Evolutionary conservation across 129 eudicot genomes (phyloP).

Genomic region (Lactuca saligna): DNA sequence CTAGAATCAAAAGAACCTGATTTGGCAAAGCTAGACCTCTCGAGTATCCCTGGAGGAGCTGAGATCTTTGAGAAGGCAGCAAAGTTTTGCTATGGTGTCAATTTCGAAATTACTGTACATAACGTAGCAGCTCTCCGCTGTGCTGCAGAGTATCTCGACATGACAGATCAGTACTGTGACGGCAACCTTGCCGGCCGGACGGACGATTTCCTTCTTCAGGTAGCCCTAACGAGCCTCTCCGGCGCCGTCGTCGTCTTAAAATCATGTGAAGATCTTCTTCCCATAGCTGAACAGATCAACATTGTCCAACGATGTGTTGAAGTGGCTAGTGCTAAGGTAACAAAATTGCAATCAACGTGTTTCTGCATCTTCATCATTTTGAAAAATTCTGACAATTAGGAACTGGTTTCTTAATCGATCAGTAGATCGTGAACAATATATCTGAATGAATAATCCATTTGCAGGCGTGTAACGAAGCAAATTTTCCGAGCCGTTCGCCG

Average conservation of each 20-base stretch:
- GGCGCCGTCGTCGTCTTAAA: conserved; percentile 84
- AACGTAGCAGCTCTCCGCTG: conserved; percentile 96
- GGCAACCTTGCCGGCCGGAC: conserved; percentile 85
- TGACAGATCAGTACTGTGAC: conserved; percentile 85
- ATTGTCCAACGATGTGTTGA: conserved; percentile 85
- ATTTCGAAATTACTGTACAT: conserved; percentile 91
- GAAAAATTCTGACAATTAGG: neutral
- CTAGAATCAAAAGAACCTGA: conserved; percentile 73
- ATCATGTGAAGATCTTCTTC: conserved; percentile 82
- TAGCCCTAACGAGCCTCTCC: conserved; percentile 76
- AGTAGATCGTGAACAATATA: neutral
- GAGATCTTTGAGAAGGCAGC: conserved; percentile 88
- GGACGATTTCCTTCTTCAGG: conserved; percentile 82
- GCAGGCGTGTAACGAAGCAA: conserved; percentile 91
- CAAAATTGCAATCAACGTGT: neutral
- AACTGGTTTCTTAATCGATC: neutral
- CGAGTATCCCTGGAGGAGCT: conserved; percentile 85
- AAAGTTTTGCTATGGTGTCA: conserved; percentile 92
- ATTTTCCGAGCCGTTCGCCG: conserved; percentile 94
- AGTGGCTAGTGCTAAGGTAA: conserved; percentile 76
- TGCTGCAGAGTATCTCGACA: conserved; percentile 91
- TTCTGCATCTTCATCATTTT: neutral
- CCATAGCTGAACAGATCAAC: conserved; percentile 66
- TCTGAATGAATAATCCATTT: conserved; percentile 12
- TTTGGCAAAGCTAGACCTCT: conserved; percentile 59